Percentiles rank a stretch among this genome's conserved stretches.
Conservation (phyloP, 805 yeast species). For the Metschnikowia continentalis region DNA sequence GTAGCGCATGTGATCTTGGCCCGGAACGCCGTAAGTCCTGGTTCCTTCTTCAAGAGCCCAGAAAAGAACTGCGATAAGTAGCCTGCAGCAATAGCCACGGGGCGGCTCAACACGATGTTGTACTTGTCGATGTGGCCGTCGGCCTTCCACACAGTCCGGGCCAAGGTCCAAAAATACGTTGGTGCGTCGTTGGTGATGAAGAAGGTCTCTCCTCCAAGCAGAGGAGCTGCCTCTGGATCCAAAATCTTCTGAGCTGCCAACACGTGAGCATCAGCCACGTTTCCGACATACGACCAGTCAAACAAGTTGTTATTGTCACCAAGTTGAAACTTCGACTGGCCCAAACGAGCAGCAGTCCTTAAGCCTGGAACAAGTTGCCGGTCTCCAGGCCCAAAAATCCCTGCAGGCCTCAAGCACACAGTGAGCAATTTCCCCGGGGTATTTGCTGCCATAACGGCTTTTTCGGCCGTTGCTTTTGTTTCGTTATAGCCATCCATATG, state of each 20-base stretch:
- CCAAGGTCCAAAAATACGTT: conserved; percentile 93
- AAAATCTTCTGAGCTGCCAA: conserved; percentile 79
- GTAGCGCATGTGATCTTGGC: conserved; percentile 89
- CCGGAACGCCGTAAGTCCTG: conserved; percentile 94
- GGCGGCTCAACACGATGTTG: conserved; percentile 64
- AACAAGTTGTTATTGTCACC: conserved; percentile 93
- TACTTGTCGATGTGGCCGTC: conserved; percentile 78
- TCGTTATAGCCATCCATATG: conserved; percentile 97
- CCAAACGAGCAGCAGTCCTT: conserved; percentile 72
- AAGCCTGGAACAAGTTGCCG: conserved; percentile 93
- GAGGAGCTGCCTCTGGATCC: conserved; percentile 35
- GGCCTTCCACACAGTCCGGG: conserved; percentile 95
- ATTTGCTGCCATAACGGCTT: conserved; percentile 71
- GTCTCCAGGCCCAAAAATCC: conserved; percentile 98
- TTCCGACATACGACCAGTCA: conserved; percentile 98
- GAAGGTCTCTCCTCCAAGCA: conserved; percentile 80
- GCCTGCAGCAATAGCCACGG: conserved; percentile 78
- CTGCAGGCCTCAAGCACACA: conserved; percentile 92
- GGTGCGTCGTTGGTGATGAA: conserved; percentile 94
- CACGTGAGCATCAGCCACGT: conserved; percentile 95
- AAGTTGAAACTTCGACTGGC: conserved; percentile 88
- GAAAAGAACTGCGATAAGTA: conserved; percentile 74
- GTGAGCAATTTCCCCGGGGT: conserved; percentile 58
- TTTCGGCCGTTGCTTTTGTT: conserved; percentile 90
- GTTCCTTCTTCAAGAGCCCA: conserved; percentile 70